Evolutionary conservation across 2,329 filamentous ascomycete species (phyloP).

Genomic region (Aspergillus sp.): DNA sequence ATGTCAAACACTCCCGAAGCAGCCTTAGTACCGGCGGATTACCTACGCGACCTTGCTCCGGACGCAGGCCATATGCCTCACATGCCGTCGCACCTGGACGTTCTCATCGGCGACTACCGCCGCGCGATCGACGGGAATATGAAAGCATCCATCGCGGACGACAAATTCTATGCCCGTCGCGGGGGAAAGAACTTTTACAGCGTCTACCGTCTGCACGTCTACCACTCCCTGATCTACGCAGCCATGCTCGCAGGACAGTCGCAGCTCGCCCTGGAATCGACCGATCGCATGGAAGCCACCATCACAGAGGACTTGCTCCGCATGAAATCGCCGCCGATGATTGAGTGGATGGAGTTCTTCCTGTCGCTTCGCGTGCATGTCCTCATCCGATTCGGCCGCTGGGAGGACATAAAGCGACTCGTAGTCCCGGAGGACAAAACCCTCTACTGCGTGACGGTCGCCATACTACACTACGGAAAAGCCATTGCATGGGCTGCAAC

Average conservation of each 20-base stretch:
- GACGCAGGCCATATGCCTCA: constrained; percentile 69
- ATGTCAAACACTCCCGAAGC: constrained; percentile 66
- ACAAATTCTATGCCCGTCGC: constrained; percentile 57
- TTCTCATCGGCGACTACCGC: constrained; percentile 69
- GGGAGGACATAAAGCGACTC: constrained; percentile 62
- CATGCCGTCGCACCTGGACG: constrained; percentile 75
- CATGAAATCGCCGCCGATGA: constrained; percentile 68
- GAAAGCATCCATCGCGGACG: constrained; percentile 64
- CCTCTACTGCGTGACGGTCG: constrained; percentile 67
- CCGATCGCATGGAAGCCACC: constrained; percentile 51
- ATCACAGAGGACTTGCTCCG: constrained; percentile 62
- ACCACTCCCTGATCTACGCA: constrained; percentile 69
- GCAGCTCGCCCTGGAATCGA: constrained; percentile 58
- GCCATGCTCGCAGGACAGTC: constrained; percentile 71
- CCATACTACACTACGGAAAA: constrained; percentile 65
- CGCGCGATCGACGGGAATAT: constrained; percentile 64
- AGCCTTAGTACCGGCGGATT: constrained; percentile 60
- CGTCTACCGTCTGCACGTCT: constrained; percentile 69
- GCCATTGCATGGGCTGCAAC: constrained; percentile 65
- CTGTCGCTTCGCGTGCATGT: constrained; percentile 65
- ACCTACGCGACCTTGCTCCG: constrained; percentile 58
- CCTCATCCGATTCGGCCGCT: constrained; percentile 68
- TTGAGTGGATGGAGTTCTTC: constrained; percentile 72
- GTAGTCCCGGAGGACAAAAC: constrained; percentile 54
- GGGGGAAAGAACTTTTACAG: constrained; percentile 66